Conservation (phyloP, 108 stramenopile species). For the Discostella stelligeroides region DNA sequence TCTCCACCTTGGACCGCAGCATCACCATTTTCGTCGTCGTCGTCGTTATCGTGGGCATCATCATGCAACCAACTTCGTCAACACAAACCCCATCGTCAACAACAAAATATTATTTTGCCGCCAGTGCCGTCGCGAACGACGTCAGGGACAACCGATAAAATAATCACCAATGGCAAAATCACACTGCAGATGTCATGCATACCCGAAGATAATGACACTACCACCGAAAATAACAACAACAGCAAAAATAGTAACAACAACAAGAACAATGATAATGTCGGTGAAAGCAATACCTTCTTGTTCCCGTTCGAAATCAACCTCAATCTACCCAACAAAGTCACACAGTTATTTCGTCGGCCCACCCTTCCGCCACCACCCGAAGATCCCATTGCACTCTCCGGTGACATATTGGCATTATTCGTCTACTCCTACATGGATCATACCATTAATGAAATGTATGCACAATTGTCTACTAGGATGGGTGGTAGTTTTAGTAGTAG, state of each 20-base stretch:
- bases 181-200: conserved; percentile 31
- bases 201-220: conserved; percentile 38
- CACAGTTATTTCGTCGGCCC: no score
- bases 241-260: no score
- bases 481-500: conserved; percentile 1
- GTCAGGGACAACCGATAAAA: background rate
- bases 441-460: conserved; percentile 54
- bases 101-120: background rate
- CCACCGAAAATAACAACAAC: background rate
- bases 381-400: conserved; percentile 73
- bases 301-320: conserved; percentile 7
- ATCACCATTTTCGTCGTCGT: background rate
- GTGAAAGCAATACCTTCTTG: background rate
- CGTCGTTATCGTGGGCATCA: background rate
- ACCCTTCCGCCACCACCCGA: conserved; percentile 72
- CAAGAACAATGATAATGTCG: background rate
- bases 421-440: conserved; percentile 79
- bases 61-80: background rate
- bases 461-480: conserved; percentile 9
- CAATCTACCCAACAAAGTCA: no score
- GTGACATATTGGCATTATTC: conserved; percentile 74
- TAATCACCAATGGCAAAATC: background rate
- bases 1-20: no score
- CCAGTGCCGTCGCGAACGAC: background rate
- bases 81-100: background rate